Evolutionary conservation across 1,284 basidiomycete genomes (phyloP).

Genomic region (Chiua sp.): DNA sequence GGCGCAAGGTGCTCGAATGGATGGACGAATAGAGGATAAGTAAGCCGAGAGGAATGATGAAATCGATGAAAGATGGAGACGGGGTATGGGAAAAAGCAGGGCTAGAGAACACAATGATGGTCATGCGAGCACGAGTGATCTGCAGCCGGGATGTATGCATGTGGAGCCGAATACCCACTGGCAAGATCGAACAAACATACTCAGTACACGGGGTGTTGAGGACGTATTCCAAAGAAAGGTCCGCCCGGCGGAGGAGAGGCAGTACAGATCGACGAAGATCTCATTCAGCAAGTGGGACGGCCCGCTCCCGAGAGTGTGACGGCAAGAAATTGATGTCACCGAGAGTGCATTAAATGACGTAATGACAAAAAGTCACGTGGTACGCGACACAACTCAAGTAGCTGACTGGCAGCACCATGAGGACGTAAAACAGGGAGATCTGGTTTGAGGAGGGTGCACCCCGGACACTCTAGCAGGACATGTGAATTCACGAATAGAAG

Average conservation of each 20-base stretch:
- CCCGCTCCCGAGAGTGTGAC: neutral
- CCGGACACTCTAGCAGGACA: constrained; percentile 19
- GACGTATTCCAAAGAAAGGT: too few relatives aligned
- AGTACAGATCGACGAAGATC: neutral
- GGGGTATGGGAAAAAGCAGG: neutral
- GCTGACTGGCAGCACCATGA: constrained; percentile 29
- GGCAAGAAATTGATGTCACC: neutral
- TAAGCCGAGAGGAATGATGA: neutral
- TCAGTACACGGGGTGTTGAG: neutral
- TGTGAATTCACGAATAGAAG: constrained; percentile 25
- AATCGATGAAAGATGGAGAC: too few relatives aligned
- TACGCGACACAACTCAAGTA: too few relatives aligned
- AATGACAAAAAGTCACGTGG: constrained; percentile 5
- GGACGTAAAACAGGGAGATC: constrained; percentile 21
- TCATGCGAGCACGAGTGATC: neutral
- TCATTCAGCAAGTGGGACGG: neutral
- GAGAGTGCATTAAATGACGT: constrained; percentile 18
- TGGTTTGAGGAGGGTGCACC: constrained; percentile 10
- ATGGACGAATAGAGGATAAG: neutral
- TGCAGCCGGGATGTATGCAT: neutral
- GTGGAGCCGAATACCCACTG: neutral
- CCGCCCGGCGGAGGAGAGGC: neutral
- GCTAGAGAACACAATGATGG: too few relatives aligned
- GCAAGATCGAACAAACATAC: too few relatives aligned
- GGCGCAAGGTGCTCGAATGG: constrained; percentile 13